phyloP scores from a whole-genome alignment of 768 basidiomycete genomes.

The Serendipita sp. region DNA sequence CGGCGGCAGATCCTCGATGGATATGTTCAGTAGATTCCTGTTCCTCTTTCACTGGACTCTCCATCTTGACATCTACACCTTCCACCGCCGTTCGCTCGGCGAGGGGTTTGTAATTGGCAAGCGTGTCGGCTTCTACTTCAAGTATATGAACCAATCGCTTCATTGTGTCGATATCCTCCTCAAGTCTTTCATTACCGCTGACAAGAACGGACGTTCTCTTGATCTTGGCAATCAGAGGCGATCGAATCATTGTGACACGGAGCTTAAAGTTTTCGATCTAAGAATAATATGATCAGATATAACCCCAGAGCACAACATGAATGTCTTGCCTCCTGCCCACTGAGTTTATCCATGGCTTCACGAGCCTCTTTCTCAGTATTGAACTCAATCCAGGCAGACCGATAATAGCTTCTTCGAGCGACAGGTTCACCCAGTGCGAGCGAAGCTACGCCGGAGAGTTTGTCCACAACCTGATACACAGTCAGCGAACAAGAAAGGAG shows the following conservation, averaged over 20 bases:
- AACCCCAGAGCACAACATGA: background rate
- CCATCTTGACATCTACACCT: background rate
- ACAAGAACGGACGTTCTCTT: constrained; percentile 73
- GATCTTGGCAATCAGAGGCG: constrained; percentile 60
- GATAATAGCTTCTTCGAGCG: constrained; percentile 85
- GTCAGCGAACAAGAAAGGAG: constrained; percentile 7
- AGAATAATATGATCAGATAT: background rate
- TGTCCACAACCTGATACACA: constrained; percentile 46
- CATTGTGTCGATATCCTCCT: constrained; percentile 63
- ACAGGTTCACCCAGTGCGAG: constrained; percentile 83
- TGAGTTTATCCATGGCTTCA: constrained; percentile 49
- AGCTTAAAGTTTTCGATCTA: constrained; percentile 93
- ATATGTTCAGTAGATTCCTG: background rate
- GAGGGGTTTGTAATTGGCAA: constrained; percentile 29
- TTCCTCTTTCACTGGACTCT: background rate
- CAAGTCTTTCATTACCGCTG: constrained; percentile 61
- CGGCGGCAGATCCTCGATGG: background rate
- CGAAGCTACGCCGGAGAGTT: constrained; percentile 68
- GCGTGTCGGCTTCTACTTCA: constrained; percentile 46
- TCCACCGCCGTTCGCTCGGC: background rate
- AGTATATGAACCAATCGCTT: constrained; percentile 55
- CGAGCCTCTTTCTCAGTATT: constrained; percentile 57
- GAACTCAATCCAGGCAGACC: constrained; percentile 88
- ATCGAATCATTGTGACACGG: constrained; percentile 69
- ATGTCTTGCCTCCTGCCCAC: constrained; percentile 62